phyloP scores from a whole-genome alignment of 2,329 filamentous ascomycete species.

The Trichothecium sympodiale region DNA sequence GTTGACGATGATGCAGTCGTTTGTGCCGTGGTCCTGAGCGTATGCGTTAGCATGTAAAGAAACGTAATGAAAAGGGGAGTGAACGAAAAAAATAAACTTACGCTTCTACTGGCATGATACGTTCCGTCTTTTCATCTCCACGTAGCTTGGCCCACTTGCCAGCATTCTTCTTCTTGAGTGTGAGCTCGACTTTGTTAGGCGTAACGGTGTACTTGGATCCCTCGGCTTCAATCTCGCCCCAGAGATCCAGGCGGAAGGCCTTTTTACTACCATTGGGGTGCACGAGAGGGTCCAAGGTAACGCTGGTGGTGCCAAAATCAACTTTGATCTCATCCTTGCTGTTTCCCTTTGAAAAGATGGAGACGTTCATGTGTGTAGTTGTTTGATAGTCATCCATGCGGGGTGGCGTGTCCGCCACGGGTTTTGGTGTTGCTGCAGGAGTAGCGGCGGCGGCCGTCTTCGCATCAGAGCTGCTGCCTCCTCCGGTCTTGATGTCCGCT shows the following conservation, averaged over 20 bases:
- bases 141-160: slow-evolving; percentile 53
- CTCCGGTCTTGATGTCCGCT: slow-evolving; percentile 7
- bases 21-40: neutral
- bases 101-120: slow-evolving; percentile 8
- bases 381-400: slow-evolving; percentile 26
- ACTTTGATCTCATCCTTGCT: slow-evolving; percentile 28
- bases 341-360: slow-evolving; percentile 31
- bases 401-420: slow-evolving; percentile 1
- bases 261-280: slow-evolving; percentile 43
- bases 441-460: neutral
- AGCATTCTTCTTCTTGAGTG: slow-evolving; percentile 52
- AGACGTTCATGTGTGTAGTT: slow-evolving; percentile 21
- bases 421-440: slow-evolving; percentile 1
- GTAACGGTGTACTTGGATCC: slow-evolving; percentile 55
- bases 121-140: neutral
- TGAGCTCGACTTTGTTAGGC: slow-evolving; percentile 70
- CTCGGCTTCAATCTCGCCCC: slow-evolving; percentile 48
- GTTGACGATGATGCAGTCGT: too few species aligned
- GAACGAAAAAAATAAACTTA: slow-evolving; percentile 8
- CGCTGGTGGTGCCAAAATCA: slow-evolving; percentile 16
- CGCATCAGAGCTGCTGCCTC: neutral
- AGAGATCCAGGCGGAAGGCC: slow-evolving; percentile 53
- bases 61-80: neutral
- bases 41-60: too few species aligned
- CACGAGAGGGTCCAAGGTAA: slow-evolving; percentile 17